These are phyloP conservation scores for Coemansia asiatica DNA, from an alignment of 192 early-diverging fungal species.

Conservation along the genomic window DNA sequence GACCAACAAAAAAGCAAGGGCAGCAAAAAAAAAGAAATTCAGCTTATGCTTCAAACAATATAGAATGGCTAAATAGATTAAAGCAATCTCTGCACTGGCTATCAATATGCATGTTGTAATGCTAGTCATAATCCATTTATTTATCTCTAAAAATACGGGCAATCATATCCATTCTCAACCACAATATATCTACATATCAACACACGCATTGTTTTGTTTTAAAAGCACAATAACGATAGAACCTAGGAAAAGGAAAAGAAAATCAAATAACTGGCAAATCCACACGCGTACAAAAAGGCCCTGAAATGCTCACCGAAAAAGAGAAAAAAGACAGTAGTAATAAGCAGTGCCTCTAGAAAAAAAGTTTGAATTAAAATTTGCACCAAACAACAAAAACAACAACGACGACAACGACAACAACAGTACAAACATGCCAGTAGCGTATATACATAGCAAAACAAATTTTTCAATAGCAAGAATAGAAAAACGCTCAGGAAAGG, in stretches of 20 bases:
- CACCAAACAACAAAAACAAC: too few relatives aligned
- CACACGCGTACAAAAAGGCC: too few relatives aligned
- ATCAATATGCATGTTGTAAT: neutral
- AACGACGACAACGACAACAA: too few relatives aligned
- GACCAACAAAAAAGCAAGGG: too few relatives aligned
- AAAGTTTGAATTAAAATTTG: too few relatives aligned
- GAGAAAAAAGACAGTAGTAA: too few relatives aligned
- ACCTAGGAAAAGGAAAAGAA: neutral
- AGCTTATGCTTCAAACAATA: neutral
- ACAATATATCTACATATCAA: too few relatives aligned
- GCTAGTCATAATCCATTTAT: neutral
- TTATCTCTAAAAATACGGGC: neutral
- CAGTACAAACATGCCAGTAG: too few relatives aligned
- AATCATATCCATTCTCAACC: neutral
- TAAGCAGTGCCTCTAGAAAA: too few relatives aligned
- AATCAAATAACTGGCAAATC: too few relatives aligned
- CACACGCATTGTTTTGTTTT: neutral
- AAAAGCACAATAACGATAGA: neutral
- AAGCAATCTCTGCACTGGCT: neutral
- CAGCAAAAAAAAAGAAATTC: neutral
- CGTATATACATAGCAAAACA: neutral
- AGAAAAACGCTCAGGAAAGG: neutral
- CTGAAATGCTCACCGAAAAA: too few relatives aligned
- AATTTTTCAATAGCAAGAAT: neutral
- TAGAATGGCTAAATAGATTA: neutral